Evolutionary conservation across 441 rosid genomes (phyloP).

Genomic region (Biscutella laevigata): DNA sequence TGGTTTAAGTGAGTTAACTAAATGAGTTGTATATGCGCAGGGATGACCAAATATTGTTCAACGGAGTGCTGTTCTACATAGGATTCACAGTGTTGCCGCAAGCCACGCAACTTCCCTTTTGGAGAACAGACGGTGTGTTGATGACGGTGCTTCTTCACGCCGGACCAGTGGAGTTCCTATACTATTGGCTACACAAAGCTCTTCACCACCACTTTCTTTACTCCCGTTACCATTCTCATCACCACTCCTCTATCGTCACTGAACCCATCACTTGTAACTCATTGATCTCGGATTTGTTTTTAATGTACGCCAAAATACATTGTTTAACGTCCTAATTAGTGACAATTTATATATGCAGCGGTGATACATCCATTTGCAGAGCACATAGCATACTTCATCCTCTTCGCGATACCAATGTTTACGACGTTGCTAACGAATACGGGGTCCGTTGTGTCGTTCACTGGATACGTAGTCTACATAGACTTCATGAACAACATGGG

Average conservation of each 20-base stretch:
- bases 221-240: slow-evolving; percentile 49
- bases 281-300: no score
- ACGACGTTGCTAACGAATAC: slow-evolving; percentile 10
- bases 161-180: slow-evolving; percentile 48
- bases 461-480: slow-evolving; percentile 36
- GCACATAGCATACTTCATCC: slow-evolving; percentile 34
- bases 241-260: slow-evolving; percentile 44
- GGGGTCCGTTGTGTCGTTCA: neutral
- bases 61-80: slow-evolving; percentile 24
- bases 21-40: no score
- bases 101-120: slow-evolving; percentile 23
- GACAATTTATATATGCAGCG: slow-evolving; percentile 29
- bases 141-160: slow-evolving; percentile 30
- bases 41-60: slow-evolving; percentile 34
- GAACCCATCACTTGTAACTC: slow-evolving; percentile 40
- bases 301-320: no score
- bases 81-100: slow-evolving; percentile 1
- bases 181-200: slow-evolving; percentile 44
- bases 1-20: no score
- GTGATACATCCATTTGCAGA: slow-evolving; percentile 78
- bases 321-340: no score
- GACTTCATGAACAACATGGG: slow-evolving; percentile 91
- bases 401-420: slow-evolving; percentile 42
- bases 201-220: slow-evolving; percentile 54
- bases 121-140: slow-evolving; percentile 34